These are phyloP conservation scores for Theileria luwenshuni DNA, from an alignment of 169 alveolate genomes.

Conservation along the genomic window DNA sequence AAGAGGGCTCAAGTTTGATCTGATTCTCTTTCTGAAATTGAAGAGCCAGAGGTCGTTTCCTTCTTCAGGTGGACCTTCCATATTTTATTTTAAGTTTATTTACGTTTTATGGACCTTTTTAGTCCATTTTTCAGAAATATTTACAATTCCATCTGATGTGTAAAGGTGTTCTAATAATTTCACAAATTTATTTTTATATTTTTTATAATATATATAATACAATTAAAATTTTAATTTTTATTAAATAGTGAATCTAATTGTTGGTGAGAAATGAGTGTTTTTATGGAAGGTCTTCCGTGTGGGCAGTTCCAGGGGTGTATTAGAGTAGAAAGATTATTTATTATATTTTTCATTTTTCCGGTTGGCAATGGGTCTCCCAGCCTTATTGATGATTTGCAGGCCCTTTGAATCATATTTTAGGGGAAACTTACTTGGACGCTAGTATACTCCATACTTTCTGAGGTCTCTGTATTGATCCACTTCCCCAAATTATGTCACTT, in stretches of 20 bases:
- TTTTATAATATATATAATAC: too few relatives aligned
- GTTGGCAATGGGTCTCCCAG: conserved; percentile 91
- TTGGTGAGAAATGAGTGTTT: conserved; percentile 63
- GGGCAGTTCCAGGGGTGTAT: conserved; percentile 99
- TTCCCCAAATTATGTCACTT: conserved; percentile 43
- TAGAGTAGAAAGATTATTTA: conserved; percentile 83
- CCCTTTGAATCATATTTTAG: conserved; percentile 77
- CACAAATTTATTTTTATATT: background rate
- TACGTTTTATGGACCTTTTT: background rate
- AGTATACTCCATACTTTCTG: conserved; percentile 79
- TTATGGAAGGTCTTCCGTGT: conserved; percentile 99
- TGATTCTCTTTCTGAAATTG: conserved; percentile 18
- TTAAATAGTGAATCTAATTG: conserved; percentile 30
- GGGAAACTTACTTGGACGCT: conserved; percentile 81
- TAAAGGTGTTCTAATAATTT: background rate
- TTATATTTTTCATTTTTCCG: conserved; percentile 86
- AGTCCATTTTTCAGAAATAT: background rate
- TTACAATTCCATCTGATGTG: background rate
- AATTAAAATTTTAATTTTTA: too few relatives aligned
- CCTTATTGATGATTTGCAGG: conserved; percentile 96
- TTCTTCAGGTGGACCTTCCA: conserved; percentile 16
- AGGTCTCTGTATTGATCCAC: conserved; percentile 79
- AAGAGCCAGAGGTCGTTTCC: conserved; percentile 16
- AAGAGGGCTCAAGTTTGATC: background rate
- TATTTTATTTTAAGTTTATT: conserved; percentile 14